These are phyloP conservation scores for Didymella glomerata DNA, from an alignment of 2,329 filamentous ascomycete genomes.

Conservation along the genomic window DNA sequence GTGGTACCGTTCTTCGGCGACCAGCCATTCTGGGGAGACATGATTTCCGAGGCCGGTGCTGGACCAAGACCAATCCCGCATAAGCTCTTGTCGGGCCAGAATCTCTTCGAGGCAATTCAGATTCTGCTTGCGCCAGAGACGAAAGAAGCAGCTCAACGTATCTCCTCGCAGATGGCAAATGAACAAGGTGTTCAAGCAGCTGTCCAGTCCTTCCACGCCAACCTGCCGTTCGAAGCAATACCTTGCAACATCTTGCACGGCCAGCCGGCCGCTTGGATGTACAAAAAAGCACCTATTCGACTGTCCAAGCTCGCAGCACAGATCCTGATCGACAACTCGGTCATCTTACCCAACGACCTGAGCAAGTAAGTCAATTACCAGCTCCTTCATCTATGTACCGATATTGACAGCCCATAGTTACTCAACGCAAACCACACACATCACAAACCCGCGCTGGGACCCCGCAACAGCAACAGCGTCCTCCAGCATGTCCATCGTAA, in stretches of 20 bases:
- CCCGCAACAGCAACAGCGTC: constrained; percentile 71
- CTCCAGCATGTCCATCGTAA: constrained; percentile 63
- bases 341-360: constrained; percentile 30
- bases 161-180: constrained; percentile 34
- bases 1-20: constrained; percentile 76
- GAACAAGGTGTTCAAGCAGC: constrained; percentile 38
- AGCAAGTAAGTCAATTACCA: constrained; percentile 24
- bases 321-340: constrained; percentile 31
- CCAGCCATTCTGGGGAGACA: constrained; percentile 39
- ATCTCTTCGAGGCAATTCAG: constrained; percentile 36
- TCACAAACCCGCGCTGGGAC: constrained; percentile 60
- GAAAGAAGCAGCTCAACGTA: constrained; percentile 24
- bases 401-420: constrained; percentile 17
- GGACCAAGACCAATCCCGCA: constrained; percentile 40
- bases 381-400: not conserved
- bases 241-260: constrained; percentile 33
- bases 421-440: constrained; percentile 37
- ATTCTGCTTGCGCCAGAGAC: constrained; percentile 33
- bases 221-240: constrained; percentile 37
- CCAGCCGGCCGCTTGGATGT: constrained; percentile 35
- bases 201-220: constrained; percentile 39
- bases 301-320: constrained; percentile 38
- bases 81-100: constrained; percentile 31
- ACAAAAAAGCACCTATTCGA: constrained; percentile 27
- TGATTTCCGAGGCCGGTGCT: constrained; percentile 43